Percentiles rank a stretch among this genome's conserved stretches.
Conservation (phyloP, 345 rosid genomes). For the Cochlearia excelsa region DNA sequence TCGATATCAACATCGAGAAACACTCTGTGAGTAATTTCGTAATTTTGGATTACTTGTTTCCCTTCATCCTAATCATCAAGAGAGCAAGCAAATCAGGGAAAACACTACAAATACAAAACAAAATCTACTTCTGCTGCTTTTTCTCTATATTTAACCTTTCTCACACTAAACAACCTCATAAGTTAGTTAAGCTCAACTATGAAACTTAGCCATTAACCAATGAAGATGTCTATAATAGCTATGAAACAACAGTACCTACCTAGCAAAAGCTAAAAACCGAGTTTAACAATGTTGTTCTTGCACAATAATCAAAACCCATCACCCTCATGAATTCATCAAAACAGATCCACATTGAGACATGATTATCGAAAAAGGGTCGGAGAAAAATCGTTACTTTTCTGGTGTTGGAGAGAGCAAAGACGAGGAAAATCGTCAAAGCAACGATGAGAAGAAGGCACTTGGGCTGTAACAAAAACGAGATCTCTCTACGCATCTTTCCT, state of each 20-base stretch:
- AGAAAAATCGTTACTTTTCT: conserved; percentile 42
- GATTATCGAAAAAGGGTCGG: neutral
- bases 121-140: neutral
- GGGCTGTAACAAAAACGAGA: conserved; percentile 58
- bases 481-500: conserved; percentile 57
- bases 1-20: conserved; percentile 92
- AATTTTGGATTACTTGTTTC: conserved; percentile 41
- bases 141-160: neutral
- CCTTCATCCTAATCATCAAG: conserved; percentile 55
- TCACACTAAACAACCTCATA: neutral
- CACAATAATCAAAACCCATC: conserved; percentile 2
- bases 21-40: conserved; percentile 87
- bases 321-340: conserved; percentile 3
- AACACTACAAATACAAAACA: neutral
- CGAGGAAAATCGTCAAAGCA: conserved; percentile 46
- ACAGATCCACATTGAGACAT: conserved; percentile 29
- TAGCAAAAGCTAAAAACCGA: neutral
- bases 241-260: too few relatives aligned
- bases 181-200: conserved; percentile 1
- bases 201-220: neutral
- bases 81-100: conserved; percentile 13
- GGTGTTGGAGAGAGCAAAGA: conserved; percentile 46
- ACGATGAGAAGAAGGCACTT: conserved; percentile 53
- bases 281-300: neutral
- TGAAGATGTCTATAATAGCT: neutral